Evolutionary conservation across 441 rosid species (phyloP).

Genomic region (Caryocar brasiliense): DNA sequence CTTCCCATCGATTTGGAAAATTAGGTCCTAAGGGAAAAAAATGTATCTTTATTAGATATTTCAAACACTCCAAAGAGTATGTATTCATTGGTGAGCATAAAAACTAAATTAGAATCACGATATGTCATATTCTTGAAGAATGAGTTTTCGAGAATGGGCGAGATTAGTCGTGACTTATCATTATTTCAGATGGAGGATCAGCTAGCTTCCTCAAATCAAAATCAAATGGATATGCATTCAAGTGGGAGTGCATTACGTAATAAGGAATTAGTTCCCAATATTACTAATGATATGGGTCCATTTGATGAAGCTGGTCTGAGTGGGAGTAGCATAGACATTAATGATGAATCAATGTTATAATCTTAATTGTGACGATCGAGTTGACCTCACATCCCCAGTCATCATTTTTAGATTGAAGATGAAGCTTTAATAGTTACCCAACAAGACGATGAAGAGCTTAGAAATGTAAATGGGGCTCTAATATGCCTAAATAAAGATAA

Average conservation of each 20-base stretch:
- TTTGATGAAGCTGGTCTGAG: too few relatives aligned
- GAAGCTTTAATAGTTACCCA: background rate
- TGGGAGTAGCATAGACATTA: background rate
- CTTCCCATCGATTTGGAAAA: background rate
- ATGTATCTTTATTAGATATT: background rate
- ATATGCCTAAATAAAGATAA: background rate
- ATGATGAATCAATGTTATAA: background rate
- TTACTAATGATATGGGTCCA: too few relatives aligned
- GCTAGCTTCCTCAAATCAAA: background rate
- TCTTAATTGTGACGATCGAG: background rate
- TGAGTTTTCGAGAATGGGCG: background rate
- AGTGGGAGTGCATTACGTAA: too few relatives aligned
- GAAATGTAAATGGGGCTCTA: background rate
- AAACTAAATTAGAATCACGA: background rate
- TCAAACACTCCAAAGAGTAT: background rate
- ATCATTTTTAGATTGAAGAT: background rate
- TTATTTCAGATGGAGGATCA: background rate
- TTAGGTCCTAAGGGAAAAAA: background rate
- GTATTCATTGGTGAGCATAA: background rate
- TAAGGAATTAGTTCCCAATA: too few relatives aligned
- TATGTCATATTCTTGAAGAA: background rate
- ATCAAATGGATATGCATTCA: background rate
- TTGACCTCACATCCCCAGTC: background rate
- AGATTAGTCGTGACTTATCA: background rate
- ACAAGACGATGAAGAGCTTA: background rate